Conservation (phyloP, 495 filamentous ascomycete genomes). For the Penicillium daleae region DNA sequence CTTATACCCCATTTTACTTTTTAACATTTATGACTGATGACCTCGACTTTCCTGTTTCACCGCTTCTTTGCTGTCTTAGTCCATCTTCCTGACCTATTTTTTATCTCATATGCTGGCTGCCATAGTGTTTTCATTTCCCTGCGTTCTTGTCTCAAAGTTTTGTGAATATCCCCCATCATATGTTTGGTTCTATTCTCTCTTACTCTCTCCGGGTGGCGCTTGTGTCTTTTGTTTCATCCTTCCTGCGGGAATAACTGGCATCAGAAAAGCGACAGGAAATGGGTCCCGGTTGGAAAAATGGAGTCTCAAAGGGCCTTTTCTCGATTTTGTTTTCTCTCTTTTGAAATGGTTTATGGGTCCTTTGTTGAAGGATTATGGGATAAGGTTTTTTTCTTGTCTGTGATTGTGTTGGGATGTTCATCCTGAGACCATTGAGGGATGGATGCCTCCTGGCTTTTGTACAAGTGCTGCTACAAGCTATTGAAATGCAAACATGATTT, state of each 20-base stretch:
- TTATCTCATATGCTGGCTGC: slow-evolving; percentile 26
- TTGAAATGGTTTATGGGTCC: not conserved
- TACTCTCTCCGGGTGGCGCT: slow-evolving; percentile 27
- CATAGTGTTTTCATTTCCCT: slow-evolving; percentile 19
- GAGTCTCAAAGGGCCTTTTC: slow-evolving; percentile 18
- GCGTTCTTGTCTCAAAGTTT: slow-evolving; percentile 16
- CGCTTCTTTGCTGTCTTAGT: slow-evolving; percentile 15
- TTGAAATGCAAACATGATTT: slow-evolving; percentile 29
- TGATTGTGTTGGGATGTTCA: slow-evolving; percentile 15
- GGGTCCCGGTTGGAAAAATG: slow-evolving; percentile 25
- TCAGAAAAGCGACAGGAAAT: slow-evolving; percentile 30
- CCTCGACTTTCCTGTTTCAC: slow-evolving; percentile 19
- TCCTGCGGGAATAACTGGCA: slow-evolving; percentile 15
- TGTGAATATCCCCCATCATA: slow-evolving; percentile 33
- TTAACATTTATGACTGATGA: slow-evolving; percentile 29
- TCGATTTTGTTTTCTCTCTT: slow-evolving; percentile 10
- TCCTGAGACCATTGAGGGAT: slow-evolving; percentile 22
- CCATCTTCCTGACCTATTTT: slow-evolving; percentile 11
- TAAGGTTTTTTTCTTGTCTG: slow-evolving; percentile 17
- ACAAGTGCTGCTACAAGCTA: slow-evolving; percentile 26
- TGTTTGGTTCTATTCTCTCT: slow-evolving; percentile 13
- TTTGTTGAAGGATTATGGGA: slow-evolving; percentile 6
- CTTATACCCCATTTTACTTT: slow-evolving; percentile 6
- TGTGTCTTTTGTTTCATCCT: slow-evolving; percentile 24
- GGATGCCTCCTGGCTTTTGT: slow-evolving; percentile 31